Evolutionary conservation across 2,329 filamentous ascomycete species (phyloP), one percentile per base, ranked within the genome.

Genomic region (Aureobasidium sp.): DNA sequence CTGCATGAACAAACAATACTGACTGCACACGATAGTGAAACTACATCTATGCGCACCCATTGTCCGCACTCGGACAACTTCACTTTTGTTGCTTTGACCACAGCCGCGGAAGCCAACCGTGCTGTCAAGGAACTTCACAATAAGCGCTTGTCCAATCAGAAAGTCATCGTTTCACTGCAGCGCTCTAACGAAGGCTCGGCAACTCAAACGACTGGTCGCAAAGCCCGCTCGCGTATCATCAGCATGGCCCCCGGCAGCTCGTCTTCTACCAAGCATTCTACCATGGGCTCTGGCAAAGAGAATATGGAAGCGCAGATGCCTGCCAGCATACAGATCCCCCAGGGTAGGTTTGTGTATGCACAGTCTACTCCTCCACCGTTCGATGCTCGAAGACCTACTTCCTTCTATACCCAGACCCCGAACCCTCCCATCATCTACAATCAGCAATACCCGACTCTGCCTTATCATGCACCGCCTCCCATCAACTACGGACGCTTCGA

Each of bases 31-130:
- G 22, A 19, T 22, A 59, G 54, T 37, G 54, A 59, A 15, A 59
- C 54, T 39, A 59, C 42, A 27, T 59, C 54, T n/a, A 48, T 59
- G 19, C 54, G 39, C 42, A 59, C 54, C 22, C 54, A 59, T 42
- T 48, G 54, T 48, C 37, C 39, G 15, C 31, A 44, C 33, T 24
- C 14, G 27, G 42, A 48, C 29, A 59, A 48, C 19, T 59, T 59
- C 22, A 39, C 54, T 19, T 47, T 59, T 11, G 14, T 59, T 31
- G 48, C 35, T 19, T 15, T 59, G 29, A 59, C 42, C 11, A 59
- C 54, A 5, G 17, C 24, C 40, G 54, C 31, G 2, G 54, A 59
- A 48, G 42, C 54, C 22, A 19, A 59, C 12, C 54, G 54, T 39
- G 54, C 54, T 37, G 42, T 48, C 31, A 48, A n/a, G 19, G 42